Percentiles rank a stretch among this genome's conserved stretches.
Conservation (phyloP, 2,329 filamentous ascomycete genomes). For the Pseudogymnoascus sp. region DNA sequence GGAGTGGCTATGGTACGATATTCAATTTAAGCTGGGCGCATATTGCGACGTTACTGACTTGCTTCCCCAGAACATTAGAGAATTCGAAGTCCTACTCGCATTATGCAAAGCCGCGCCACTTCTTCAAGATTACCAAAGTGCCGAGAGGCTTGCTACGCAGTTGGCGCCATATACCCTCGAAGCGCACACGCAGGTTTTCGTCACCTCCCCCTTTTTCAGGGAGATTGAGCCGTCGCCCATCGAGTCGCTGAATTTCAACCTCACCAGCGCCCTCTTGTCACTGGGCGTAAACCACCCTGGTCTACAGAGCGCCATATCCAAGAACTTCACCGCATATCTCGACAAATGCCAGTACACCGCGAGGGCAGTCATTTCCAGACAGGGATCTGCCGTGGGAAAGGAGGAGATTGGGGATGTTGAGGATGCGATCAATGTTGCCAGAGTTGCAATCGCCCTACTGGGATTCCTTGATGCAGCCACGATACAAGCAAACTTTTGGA, state of each 20-base stretch:
- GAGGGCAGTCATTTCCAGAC: slow-evolving; percentile 45
- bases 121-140: slow-evolving; percentile 62
- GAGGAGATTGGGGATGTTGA: slow-evolving; percentile 43
- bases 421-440: slow-evolving; percentile 61
- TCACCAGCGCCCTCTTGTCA: slow-evolving; percentile 73
- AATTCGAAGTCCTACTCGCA: slow-evolving; percentile 85
- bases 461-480: slow-evolving; percentile 83
- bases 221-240: slow-evolving; percentile 81
- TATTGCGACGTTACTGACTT: slow-evolving; percentile 14
- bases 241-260: slow-evolving; percentile 70
- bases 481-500: slow-evolving; percentile 74
- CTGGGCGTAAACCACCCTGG: slow-evolving; percentile 66
- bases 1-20: slow-evolving; percentile 52
- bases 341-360: slow-evolving; percentile 59
- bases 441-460: slow-evolving; percentile 74
- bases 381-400: slow-evolving; percentile 46
- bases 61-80: slow-evolving; percentile 62
- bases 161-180: slow-evolving; percentile 80
- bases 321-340: slow-evolving; percentile 64
- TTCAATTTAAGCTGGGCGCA: not conserved
- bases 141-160: slow-evolving; percentile 69
- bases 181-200: slow-evolving; percentile 70
- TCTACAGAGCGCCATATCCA: slow-evolving; percentile 57
- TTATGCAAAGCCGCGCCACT: slow-evolving; percentile 82
- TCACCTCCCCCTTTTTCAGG: slow-evolving; percentile 72